Conservation (phyloP, 164 flowering plant genomes). For the Vitis rotundifolia region DNA sequence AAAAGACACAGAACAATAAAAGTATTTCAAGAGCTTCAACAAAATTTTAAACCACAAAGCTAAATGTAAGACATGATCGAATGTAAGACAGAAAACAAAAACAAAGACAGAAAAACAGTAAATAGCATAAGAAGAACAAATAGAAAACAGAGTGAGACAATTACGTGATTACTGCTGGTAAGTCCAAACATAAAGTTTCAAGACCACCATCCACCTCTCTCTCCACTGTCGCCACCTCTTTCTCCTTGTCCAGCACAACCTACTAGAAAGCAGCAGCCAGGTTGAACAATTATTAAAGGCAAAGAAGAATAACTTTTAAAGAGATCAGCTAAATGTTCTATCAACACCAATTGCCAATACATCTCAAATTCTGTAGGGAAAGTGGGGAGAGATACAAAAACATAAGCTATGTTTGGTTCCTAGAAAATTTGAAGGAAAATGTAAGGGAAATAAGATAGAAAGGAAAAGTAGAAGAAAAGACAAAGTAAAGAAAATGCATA, state of each 20-base stretch:
- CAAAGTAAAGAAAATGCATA: too few relatives aligned
- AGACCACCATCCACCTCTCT: constrained; percentile 96
- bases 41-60: too few relatives aligned
- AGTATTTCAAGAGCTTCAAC: too few relatives aligned
- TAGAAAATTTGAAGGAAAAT: too few relatives aligned
- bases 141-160: background rate
- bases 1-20: too few relatives aligned
- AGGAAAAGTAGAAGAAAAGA: too few relatives aligned
- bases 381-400: background rate
- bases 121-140: background rate
- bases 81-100: background rate
- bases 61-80: background rate
- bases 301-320: background rate
- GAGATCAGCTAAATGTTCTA: background rate
- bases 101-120: background rate
- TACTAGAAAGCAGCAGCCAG: constrained; percentile 35
- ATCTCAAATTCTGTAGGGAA: background rate
- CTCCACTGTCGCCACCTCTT: constrained; percentile 69
- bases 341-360: background rate
- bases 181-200: constrained; percentile 72
- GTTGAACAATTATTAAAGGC: background rate
- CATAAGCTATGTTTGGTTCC: too few relatives aligned
- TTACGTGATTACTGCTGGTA: constrained; percentile 95
- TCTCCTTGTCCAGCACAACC: constrained; percentile 88
- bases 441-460: too few relatives aligned